Evolutionary conservation across 1,139 yeast genomes (phyloP).

Genomic region (Kurtzmaniella quercitrusa): DNA sequence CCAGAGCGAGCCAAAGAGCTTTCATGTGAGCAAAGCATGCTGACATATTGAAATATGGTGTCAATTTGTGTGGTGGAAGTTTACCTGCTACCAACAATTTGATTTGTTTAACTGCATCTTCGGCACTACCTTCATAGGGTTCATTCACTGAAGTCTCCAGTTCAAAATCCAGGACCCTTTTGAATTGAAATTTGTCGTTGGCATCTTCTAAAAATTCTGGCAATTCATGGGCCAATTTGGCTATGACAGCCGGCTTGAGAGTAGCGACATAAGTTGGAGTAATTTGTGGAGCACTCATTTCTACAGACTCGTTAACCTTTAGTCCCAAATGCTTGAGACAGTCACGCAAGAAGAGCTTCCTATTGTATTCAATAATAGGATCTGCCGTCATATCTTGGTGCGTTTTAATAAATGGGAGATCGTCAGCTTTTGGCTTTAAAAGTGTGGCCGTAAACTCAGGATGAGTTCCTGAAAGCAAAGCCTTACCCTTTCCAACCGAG

Average conservation of each 20-base stretch:
- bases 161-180: slow-evolving; percentile 24
- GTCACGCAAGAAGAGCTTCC: slow-evolving; percentile 54
- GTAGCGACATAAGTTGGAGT: slow-evolving; percentile 59
- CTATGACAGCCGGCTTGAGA: slow-evolving; percentile 24
- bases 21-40: slow-evolving; percentile 50
- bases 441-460: slow-evolving; percentile 75
- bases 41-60: slow-evolving; percentile 70
- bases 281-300: slow-evolving; percentile 55
- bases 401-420: slow-evolving; percentile 10
- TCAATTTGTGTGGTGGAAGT: slow-evolving; percentile 45
- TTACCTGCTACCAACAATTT: slow-evolving; percentile 33
- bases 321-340: slow-evolving; percentile 62
- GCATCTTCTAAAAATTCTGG: slow-evolving; percentile 47
- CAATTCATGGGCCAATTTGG: slow-evolving; percentile 29
- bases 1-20: slow-evolving; percentile 20
- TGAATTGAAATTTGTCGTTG: slow-evolving; percentile 51
- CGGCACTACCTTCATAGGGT: slow-evolving; percentile 16
- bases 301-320: slow-evolving; percentile 51
- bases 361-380: slow-evolving; percentile 35
- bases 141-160: slow-evolving; percentile 14
- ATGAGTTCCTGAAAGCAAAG: slow-evolving; percentile 80
- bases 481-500: slow-evolving; percentile 70
- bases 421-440: slow-evolving; percentile 26
- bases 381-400: slow-evolving; percentile 26
- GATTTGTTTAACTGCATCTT: slow-evolving; percentile 43